phyloP scores from a whole-genome alignment of 352 stramenopile genomes.

The Globisporangium recalcitrans region DNA sequence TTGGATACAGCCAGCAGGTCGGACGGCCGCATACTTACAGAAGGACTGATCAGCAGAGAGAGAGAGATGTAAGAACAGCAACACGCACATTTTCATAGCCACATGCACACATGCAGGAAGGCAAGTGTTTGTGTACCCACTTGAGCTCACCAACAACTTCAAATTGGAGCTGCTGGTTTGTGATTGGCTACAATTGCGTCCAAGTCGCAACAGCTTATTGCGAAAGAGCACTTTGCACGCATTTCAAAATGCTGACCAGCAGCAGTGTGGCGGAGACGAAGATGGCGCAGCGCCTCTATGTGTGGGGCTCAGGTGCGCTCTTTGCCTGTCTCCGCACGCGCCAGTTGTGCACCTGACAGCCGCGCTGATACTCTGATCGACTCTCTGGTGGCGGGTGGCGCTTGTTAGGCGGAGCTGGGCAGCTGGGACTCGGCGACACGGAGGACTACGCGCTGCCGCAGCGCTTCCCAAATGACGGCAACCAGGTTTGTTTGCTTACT shows the following conservation, averaged over 20 bases:
- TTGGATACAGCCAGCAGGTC: neutral
- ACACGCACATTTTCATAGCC: neutral
- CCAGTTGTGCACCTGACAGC: neutral
- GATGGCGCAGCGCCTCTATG: slow-evolving; percentile 12
- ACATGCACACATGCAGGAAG: no score
- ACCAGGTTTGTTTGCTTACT: neutral
- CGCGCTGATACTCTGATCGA: neutral
- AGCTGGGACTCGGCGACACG: slow-evolving; percentile 51
- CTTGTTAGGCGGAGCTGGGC: slow-evolving; percentile 45
- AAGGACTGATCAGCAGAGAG: neutral
- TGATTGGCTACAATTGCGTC: slow-evolving; percentile 5
- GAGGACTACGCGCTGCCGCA: slow-evolving; percentile 58
- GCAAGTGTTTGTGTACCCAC: no score
- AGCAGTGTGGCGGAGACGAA: neutral
- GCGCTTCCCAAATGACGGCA: slow-evolving; percentile 17
- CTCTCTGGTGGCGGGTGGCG: neutral
- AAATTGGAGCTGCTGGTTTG: neutral
- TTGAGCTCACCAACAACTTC: neutral
- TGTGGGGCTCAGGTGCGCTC: slow-evolving; percentile 57
- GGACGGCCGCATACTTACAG: neutral
- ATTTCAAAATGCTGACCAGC: neutral
- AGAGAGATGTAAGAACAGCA: neutral
- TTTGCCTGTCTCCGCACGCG: no score
- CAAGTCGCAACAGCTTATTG: neutral
- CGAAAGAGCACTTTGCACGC: no score